These are phyloP conservation scores for Penicillium sp. DNA, from an alignment of 2,329 filamentous ascomycete genomes.

Conservation along the genomic window DNA sequence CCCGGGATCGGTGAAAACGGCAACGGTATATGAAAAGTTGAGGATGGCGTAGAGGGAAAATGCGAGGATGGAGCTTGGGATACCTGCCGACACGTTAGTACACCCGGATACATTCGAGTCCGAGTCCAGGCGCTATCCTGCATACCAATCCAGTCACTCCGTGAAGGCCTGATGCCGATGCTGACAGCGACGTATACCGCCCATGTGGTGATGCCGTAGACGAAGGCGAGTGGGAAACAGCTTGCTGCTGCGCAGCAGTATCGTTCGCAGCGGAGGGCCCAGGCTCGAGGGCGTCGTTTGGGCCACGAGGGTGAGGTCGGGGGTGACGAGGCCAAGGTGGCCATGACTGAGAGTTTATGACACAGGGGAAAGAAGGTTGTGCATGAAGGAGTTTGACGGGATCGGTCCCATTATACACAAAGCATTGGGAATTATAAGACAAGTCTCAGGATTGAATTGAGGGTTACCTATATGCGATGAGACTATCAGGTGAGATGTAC, in stretches of 20 bases:
- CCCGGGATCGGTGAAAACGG: slow-evolving; percentile 90
- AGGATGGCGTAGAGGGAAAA: slow-evolving; percentile 73
- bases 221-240: slow-evolving; percentile 85
- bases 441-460: background rate
- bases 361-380: slow-evolving; percentile 9
- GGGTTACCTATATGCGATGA: slow-evolving; percentile 1
- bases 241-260: slow-evolving; percentile 76
- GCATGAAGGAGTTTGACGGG: slow-evolving; percentile 17
- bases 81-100: slow-evolving; percentile 28
- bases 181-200: slow-evolving; percentile 81
- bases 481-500: slow-evolving; percentile 5
- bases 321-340: slow-evolving; percentile 39
- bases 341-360: slow-evolving; percentile 31
- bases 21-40: slow-evolving; percentile 86
- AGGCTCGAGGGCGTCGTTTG: slow-evolving; percentile 44
- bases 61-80: slow-evolving; percentile 60
- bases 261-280: slow-evolving; percentile 64
- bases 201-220: slow-evolving; percentile 90
- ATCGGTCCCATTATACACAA: slow-evolving; percentile 9
- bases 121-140: background rate
- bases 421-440: background rate
- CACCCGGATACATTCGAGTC: background rate
- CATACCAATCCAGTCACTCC: slow-evolving; percentile 49
- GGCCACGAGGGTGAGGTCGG: slow-evolving; percentile 43
- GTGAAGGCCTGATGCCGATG: slow-evolving; percentile 62